A percentile compares a stretch with the other conserved stretches of the same genome.
phyloP scores from a whole-genome alignment of 2,329 filamentous ascomycete genomes.

The Phialophora verrucosa region DNA sequence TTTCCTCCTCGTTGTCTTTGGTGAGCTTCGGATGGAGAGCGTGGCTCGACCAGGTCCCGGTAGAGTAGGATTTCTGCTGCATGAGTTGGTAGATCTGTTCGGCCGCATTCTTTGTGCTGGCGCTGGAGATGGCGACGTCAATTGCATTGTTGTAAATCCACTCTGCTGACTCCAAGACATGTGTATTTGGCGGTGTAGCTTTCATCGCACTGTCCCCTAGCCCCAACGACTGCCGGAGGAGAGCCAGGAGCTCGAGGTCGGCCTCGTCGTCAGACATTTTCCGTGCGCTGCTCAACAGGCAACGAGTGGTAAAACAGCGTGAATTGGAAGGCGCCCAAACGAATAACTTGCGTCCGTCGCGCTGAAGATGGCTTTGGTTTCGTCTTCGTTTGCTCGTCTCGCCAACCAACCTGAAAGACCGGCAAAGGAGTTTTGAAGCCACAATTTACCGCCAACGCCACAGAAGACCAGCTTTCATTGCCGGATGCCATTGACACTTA shows the following conservation, averaged over 20 bases:
- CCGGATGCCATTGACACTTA: slow-evolving; percentile 9
- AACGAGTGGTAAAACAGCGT: neutral
- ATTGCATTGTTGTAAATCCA: slow-evolving; percentile 91
- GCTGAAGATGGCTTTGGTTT: neutral
- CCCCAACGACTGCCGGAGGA: slow-evolving; percentile 79
- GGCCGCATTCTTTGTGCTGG: slow-evolving; percentile 80
- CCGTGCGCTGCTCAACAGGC: slow-evolving; percentile 13
- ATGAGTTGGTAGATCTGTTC: slow-evolving; percentile 79
- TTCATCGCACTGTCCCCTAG: slow-evolving; percentile 50
- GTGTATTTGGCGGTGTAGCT: slow-evolving; percentile 70
- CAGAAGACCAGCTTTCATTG: slow-evolving; percentile 14
- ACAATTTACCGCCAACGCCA: slow-evolving; percentile 18
- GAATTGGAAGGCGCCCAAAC: slow-evolving; percentile 4
- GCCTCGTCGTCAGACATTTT: slow-evolving; percentile 90
- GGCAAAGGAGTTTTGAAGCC: slow-evolving; percentile 1
- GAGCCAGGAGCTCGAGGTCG: slow-evolving; percentile 83
- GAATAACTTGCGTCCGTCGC: neutral
- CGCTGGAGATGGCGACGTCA: slow-evolving; percentile 87
- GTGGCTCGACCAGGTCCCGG: slow-evolving; percentile 83
- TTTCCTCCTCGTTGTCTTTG: slow-evolving; percentile 71
- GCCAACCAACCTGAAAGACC: slow-evolving; percentile 1
- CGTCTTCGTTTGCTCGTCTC: neutral
- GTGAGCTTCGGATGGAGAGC: slow-evolving; percentile 88
- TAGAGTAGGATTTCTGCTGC: slow-evolving; percentile 82
- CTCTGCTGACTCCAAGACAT: slow-evolving; percentile 80